Evolutionary conservation across 495 filamentous ascomycete species (phyloP).

Genomic region (Podospora tetraspora): DNA sequence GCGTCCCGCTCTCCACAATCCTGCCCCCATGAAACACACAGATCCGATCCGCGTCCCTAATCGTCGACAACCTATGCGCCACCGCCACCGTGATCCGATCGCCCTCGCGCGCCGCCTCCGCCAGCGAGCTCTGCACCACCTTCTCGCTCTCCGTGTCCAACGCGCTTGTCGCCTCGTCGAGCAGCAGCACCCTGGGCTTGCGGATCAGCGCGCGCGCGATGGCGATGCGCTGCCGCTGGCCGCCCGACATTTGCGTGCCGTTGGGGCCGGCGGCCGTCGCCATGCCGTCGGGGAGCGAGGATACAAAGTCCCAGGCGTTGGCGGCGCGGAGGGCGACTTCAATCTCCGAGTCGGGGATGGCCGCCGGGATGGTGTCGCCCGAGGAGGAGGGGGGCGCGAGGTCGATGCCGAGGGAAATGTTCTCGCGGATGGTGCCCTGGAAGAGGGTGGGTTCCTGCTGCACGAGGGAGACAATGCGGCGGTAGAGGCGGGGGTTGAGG

Average conservation of each 20-base stretch:
- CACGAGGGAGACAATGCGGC: constrained; percentile 29
- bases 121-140: constrained; percentile 58
- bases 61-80: constrained; percentile 51
- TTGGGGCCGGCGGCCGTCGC: constrained; percentile 51
- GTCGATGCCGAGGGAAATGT: constrained; percentile 48
- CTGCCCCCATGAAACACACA: constrained; percentile 38
- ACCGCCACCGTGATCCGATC: constrained; percentile 62
- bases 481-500: constrained; percentile 38
- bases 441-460: constrained; percentile 39
- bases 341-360: constrained; percentile 26
- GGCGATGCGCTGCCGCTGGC: constrained; percentile 67
- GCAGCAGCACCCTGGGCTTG: constrained; percentile 57
- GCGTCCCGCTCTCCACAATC: constrained; percentile 43
- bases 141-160: constrained; percentile 65
- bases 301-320: constrained; percentile 53
- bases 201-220: constrained; percentile 68
- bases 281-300: constrained; percentile 49
- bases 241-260: constrained; percentile 59
- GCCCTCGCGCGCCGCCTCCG: constrained; percentile 40
- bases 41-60: constrained; percentile 45
- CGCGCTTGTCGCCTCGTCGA: constrained; percentile 69
- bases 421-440: constrained; percentile 48
- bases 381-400: constrained; percentile 17
- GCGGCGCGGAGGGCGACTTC: constrained; percentile 49
- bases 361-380: constrained; percentile 25